Evolutionary conservation across 1,284 basidiomycete genomes (phyloP), one percentile per base, ranked within the genome.

Genomic region (Malassezia brasiliensis): DNA sequence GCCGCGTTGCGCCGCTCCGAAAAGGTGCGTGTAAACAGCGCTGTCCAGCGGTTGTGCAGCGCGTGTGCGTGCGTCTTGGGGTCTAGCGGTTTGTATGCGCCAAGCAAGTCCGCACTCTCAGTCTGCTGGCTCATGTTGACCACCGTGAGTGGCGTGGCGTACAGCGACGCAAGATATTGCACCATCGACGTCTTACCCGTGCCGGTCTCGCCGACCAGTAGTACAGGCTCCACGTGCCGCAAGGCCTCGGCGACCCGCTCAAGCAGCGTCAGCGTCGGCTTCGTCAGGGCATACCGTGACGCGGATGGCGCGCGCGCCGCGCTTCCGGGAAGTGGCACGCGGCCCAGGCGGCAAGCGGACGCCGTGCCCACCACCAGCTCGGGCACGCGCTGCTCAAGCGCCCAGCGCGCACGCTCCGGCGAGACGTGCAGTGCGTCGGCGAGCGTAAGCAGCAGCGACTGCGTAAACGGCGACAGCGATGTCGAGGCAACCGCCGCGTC

Each of bases 81-180:
- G 37, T 98, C 90, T 1, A 98, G 80, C 10, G 94, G 94, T 72
- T 91, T 91, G 77, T 94, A 93, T 0, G 93, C 91, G 28, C 94
- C 94, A 2, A 99, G 79, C 15, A 98, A 78, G 76, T 99, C 94
- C 3, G 88, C 85, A 3, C 89, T 87, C 75, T 98, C 94, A 1
- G 91, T 96, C 77, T 99, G 94, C 68, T 94, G 91, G 1, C 90
- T 94, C 68, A 98, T 76, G 72, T 99, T 99, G 61, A 98, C 81
- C 0, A 89, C 89, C 39, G 89, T 81, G 39, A 98, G 80, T 0
- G 85, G 83, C 35, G 83, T 83, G 15, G 82, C 82, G 30, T 94
- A 80, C n/a, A 88, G 77, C 4, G 83, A 80, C 17, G 94, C 87
- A 20, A 98, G 81, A 65, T 94, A 84, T 20, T 90, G 88, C 17